phyloP scores from a whole-genome alignment of 2,329 filamentous ascomycete species.

The Colletotrichum liriopes region DNA sequence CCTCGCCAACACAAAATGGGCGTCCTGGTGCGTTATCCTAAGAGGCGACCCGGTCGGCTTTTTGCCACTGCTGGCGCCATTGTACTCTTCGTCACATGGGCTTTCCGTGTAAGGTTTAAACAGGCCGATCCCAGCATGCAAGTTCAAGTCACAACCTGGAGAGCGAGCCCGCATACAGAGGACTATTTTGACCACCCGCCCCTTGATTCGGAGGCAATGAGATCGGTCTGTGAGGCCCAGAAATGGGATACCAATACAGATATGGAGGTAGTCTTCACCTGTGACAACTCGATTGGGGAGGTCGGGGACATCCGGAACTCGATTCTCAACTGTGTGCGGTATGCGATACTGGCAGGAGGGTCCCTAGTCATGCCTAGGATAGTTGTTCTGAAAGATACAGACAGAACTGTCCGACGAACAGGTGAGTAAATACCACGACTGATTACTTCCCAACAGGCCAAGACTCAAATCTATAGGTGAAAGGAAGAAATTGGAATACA shows the following conservation, averaged over 20 bases:
- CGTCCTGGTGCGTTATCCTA: not conserved
- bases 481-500: slow-evolving; percentile 48
- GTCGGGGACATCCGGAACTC: slow-evolving; percentile 58
- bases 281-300: slow-evolving; percentile 56
- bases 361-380: slow-evolving; percentile 56
- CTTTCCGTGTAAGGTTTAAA: not conserved
- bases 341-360: slow-evolving; percentile 55
- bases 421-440: slow-evolving; percentile 34
- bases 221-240: slow-evolving; percentile 44
- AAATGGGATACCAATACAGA: slow-evolving; percentile 45
- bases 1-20: not conserved
- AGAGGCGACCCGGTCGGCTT: not conserved
- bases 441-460: slow-evolving; percentile 16
- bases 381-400: slow-evolving; percentile 50
- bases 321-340: slow-evolving; percentile 58
- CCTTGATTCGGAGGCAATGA: slow-evolving; percentile 45
- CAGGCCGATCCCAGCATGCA: not conserved
- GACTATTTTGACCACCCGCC: slow-evolving; percentile 30
- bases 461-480: slow-evolving; percentile 47
- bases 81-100: not conserved
- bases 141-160: not conserved
- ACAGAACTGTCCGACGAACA: slow-evolving; percentile 48
- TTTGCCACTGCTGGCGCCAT: not conserved
- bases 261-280: slow-evolving; percentile 54
- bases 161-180: not conserved